Evolutionary conservation across 2,329 filamentous ascomycete genomes (phyloP).

Genomic region (Fusarium nodosum): DNA sequence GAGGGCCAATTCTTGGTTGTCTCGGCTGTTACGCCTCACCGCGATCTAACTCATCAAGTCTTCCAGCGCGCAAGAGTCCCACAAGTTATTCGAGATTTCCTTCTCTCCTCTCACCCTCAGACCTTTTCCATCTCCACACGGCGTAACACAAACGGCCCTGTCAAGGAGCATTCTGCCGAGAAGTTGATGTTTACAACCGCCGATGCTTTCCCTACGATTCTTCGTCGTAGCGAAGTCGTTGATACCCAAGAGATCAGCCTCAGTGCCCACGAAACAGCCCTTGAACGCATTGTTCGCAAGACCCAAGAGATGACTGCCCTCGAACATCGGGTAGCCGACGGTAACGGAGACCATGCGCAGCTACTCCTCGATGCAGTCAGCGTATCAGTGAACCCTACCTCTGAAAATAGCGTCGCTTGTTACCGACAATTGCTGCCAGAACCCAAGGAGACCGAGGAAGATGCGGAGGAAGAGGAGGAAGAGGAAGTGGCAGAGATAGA

Average conservation of each 20-base stretch:
- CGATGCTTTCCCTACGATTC: conserved; percentile 90
- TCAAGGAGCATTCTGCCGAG: conserved; percentile 81
- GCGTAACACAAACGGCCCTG: conserved; percentile 76
- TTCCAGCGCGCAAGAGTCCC: conserved; percentile 90
- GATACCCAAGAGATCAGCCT: conserved; percentile 75
- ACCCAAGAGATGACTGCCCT: conserved; percentile 84
- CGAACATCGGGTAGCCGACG: conserved; percentile 79
- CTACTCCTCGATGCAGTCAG: conserved; percentile 81
- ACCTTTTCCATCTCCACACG: conserved; percentile 82
- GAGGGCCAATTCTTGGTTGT: conserved; percentile 93
- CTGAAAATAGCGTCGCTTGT: conserved; percentile 81
- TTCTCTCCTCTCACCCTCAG: conserved; percentile 82
- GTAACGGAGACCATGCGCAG: conserved; percentile 77
- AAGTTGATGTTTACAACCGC: conserved; percentile 87
- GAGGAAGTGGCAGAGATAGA: conserved; percentile 62
- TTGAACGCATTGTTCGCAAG: conserved; percentile 92
- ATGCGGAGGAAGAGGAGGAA: conserved; percentile 58
- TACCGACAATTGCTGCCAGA: conserved; percentile 82
- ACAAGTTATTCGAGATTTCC: conserved; percentile 86
- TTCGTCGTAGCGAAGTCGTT: conserved; percentile 88
- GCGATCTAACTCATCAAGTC: conserved; percentile 84
- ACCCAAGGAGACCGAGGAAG: conserved; percentile 57
- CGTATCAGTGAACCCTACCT: conserved; percentile 79
- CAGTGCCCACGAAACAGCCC: conserved; percentile 83
- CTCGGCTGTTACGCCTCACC: conserved; percentile 83